These are phyloP conservation scores for Daldinia sp. DNA, from an alignment of 2,329 filamentous ascomycete genomes.

Conservation along the genomic window DNA sequence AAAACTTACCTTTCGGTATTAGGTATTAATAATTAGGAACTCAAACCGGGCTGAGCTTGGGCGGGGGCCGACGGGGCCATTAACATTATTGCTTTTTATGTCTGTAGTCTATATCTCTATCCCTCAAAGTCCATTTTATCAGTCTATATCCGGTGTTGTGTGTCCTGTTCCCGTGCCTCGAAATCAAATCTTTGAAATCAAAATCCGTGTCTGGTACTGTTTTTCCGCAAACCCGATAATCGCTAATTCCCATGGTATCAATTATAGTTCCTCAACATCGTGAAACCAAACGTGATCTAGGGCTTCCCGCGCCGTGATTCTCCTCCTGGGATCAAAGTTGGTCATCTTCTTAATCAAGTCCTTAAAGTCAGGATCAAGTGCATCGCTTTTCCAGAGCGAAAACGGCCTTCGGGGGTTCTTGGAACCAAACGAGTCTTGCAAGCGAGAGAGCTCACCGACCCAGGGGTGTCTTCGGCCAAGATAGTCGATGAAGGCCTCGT, in stretches of 20 bases:
- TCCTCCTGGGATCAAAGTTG: slow-evolving; percentile 55
- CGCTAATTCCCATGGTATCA: slow-evolving; percentile 6
- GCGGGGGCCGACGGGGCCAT: slow-evolving; percentile 23
- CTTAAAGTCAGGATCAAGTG: slow-evolving; percentile 55
- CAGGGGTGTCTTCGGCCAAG: slow-evolving; percentile 57
- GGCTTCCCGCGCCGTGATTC: slow-evolving; percentile 56
- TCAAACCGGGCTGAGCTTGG: not conserved
- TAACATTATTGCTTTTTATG: slow-evolving; percentile 38
- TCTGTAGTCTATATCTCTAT: slow-evolving; percentile 32
- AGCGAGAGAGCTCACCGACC: slow-evolving; percentile 54
- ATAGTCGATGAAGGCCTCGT: slow-evolving; percentile 57
- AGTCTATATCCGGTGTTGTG: slow-evolving; percentile 29
- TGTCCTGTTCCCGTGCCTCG: slow-evolving; percentile 16
- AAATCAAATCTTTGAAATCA: slow-evolving; percentile 30
- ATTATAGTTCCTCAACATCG: slow-evolving; percentile 38
- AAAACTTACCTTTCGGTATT: not conserved
- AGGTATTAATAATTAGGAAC: slow-evolving; percentile 1
- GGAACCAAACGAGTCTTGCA: slow-evolving; percentile 56
- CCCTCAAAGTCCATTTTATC: slow-evolving; percentile 23
- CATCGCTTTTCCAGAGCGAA: slow-evolving; percentile 54
- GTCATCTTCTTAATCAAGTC: slow-evolving; percentile 56
- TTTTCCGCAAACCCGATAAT: slow-evolving; percentile 19
- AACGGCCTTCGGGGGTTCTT: slow-evolving; percentile 59
- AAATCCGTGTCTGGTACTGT: slow-evolving; percentile 4
- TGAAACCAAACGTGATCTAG: slow-evolving; percentile 53